Evolutionary conservation across 805 yeast genomes (phyloP), one percentile per base, ranked within the genome.

Genomic region (Yamadazyma akitaensis): DNA sequence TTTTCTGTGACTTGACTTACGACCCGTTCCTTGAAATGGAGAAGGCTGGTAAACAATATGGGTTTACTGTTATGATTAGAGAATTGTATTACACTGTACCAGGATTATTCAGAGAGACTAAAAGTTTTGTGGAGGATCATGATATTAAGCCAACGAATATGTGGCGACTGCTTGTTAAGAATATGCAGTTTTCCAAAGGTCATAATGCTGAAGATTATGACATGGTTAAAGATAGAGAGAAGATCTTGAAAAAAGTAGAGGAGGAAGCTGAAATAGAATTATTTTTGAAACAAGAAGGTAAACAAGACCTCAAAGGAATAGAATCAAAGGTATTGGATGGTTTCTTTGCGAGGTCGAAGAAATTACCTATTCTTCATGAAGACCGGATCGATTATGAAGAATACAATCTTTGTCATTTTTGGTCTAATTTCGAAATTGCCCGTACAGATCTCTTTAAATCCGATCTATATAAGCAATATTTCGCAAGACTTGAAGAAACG

Each of bases 351-450:
- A 64, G 70, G 43, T 68, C 78, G 4, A 60, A 60, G 12, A 52
- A 57, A 14, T 54, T 55, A 14, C 67, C 67, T 2, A 44, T 26
- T 13, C 52, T 70, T 11, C 59, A 57, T 48, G 79, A 78, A 36
- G 90, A 88, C 55, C 70, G 79, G 48, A 79, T 83, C 61, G 80
- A 83, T 47, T 75, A 79, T 24, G 83, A 84, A 55, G 84, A 80
- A 50, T 90, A 82, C 64, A 88, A 85, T 59, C 54, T 86, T 52
- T 85, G 94, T 56, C 96, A 90, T 65, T 90, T 90, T 64, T 89
- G 96, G 96, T 81, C 94, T 28, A 90, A 89, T 67, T 90, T 90
- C 58, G 97, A 91, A 64, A 90, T 92, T 55, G 97, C 97, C 3
- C 70, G 87, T 44, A 78, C 90, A 1, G 90, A 84, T 55, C 63